Evolutionary conservation across 129 eudicot species (phyloP).

Genomic region (Tanacetum coccineum): DNA sequence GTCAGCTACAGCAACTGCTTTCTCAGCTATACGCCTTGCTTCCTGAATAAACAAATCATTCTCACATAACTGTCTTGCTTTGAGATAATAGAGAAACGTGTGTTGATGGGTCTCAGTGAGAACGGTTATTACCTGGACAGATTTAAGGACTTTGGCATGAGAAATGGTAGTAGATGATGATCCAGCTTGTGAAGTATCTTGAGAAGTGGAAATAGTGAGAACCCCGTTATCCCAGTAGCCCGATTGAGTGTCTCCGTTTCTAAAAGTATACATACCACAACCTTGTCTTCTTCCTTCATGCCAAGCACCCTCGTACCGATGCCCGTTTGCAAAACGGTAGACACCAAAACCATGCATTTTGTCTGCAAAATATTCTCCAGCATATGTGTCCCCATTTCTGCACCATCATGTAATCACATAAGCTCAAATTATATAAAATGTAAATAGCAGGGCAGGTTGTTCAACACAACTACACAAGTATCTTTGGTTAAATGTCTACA

Average conservation of each 20-base stretch:
- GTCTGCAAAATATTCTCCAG: slow-evolving; percentile 89
- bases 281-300: slow-evolving; percentile 96
- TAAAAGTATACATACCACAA: slow-evolving; percentile 78
- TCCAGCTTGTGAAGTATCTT: slow-evolving; percentile 38
- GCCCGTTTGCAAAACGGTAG: slow-evolving; percentile 83
- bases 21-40: slow-evolving; percentile 59
- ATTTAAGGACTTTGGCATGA: slow-evolving; percentile 56
- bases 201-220: slow-evolving; percentile 52
- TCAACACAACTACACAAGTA: background rate
- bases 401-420: slow-evolving; percentile 25
- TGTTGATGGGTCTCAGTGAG: background rate
- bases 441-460: background rate
- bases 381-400: slow-evolving; percentile 85
- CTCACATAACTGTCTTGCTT: background rate
- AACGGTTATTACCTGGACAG: slow-evolving; percentile 58
- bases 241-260: slow-evolving; percentile 63
- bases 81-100: too few species aligned
- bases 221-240: slow-evolving; percentile 81
- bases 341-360: slow-evolving; percentile 86
- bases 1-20: slow-evolving; percentile 40
- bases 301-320: slow-evolving; percentile 85
- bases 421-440: slow-evolving; percentile 4
- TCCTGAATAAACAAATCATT: slow-evolving; percentile 38
- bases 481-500: background rate
- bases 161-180: slow-evolving; percentile 25